Evolutionary conservation across 2,329 filamentous ascomycete species (phyloP), one percentile per base, ranked within the genome.

Genomic region (Aspergillus sp.): DNA sequence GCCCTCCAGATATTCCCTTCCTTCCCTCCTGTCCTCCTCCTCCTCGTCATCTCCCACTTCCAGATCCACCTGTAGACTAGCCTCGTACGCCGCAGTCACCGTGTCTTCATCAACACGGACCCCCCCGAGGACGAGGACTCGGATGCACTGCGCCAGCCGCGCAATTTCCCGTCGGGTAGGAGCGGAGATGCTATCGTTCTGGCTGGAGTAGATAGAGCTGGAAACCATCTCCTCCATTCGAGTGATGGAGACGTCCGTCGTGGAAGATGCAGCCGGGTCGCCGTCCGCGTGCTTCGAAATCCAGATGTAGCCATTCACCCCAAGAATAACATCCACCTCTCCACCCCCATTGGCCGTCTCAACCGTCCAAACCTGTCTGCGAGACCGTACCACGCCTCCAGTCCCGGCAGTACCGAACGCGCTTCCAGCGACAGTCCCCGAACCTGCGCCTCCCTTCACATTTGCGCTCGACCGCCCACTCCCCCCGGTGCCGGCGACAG

Each of bases 291-390:
- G 86, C 64, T 85, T 88, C 60, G 80, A 80, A 52, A 96, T 88
- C 82, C 86, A 98, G 37, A 96, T 86, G 56, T 93, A 96, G 1
- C 91, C 91, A 51, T 98, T 98, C 24, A 98, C 91, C 2, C 91
- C 91, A 1, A 98, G 69, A 32, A 94, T 74, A 5, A 96, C 77
- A 53, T 95, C 85, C 16, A 98, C 74, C 29, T 78, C 75, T 41
- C 61, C 61, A 13, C 60, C 62, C 1, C 65, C 66, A 20, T 64
- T 61, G 8, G 60, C 57, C 6, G 61, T 60, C 29, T 45, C 45
- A 48, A 93, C 67, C 0, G 86, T 91, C 73, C 91, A 94, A 25
- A 91, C 80, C 64, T 98, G 91, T 36, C 88, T 69, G 47, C 89
- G 75, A 15, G 80, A 77, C 32, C 91, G 69, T 17, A 93, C 85